Evolutionary conservation across 495 filamentous ascomycete genomes (phyloP).

Genomic region (Aspergillus sparsus): DNA sequence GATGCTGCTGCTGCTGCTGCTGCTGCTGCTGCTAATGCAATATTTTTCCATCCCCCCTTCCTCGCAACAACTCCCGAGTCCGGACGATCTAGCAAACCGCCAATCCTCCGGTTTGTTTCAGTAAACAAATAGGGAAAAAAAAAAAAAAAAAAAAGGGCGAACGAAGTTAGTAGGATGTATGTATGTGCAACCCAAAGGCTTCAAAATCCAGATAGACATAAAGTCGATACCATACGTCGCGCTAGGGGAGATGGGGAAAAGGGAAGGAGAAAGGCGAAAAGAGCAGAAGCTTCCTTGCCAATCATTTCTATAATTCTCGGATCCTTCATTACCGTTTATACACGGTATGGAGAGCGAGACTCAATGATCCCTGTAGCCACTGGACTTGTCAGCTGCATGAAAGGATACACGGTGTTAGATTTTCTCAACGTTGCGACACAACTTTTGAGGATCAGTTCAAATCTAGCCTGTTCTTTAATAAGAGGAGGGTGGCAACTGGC

Average conservation of each 20-base stretch:
- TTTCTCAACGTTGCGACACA: slow-evolving; percentile 1
- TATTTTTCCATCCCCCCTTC: no score
- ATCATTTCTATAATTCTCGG: neutral
- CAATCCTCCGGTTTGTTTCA: no score
- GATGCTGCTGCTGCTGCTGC: no score
- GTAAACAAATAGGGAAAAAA: neutral
- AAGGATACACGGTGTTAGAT: neutral
- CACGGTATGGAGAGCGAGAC: neutral
- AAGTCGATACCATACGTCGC: neutral
- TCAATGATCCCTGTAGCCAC: neutral
- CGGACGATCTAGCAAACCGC: no score
- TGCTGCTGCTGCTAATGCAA: no score
- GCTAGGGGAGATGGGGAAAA: neutral
- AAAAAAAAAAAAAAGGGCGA: neutral
- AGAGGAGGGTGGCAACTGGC: slow-evolving; percentile 2
- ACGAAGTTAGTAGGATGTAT: no score
- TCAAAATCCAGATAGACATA: no score
- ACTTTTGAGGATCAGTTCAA: slow-evolving; percentile 2
- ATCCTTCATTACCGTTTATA: neutral
- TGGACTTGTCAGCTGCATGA: slow-evolving; percentile 7
- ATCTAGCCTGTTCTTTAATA: neutral
- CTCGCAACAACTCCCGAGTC: no score
- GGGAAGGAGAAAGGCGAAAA: neutral
- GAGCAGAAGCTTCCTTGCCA: slow-evolving; percentile 4
- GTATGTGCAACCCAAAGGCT: no score